phyloP scores from a whole-genome alignment of 1,284 basidiomycete species.

The Cryptococcus maquisensis region DNA sequence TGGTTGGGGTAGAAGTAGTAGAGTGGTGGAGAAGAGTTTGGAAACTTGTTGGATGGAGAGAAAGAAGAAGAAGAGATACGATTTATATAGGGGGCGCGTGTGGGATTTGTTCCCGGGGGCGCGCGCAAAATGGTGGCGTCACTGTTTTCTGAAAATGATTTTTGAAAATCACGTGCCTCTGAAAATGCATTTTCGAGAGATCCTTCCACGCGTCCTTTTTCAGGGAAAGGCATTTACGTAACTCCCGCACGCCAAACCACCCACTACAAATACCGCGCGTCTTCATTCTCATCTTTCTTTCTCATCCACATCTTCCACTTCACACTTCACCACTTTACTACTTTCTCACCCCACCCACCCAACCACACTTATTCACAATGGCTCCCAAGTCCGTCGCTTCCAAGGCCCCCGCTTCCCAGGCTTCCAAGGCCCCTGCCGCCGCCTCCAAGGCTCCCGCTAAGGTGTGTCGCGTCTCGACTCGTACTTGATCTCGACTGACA shows the following conservation, averaged over 20 bases:
- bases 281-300: constrained; percentile 1
- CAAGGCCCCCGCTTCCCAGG: constrained; percentile 61
- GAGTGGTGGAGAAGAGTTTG: constrained; percentile 8
- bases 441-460: constrained; percentile 55
- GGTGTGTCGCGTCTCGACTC: constrained; percentile 50
- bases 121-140: background rate
- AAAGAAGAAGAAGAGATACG: constrained; percentile 6
- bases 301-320: constrained; percentile 6
- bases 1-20: constrained; percentile 16
- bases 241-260: background rate
- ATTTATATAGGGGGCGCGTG: background rate
- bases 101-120: background rate
- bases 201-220: constrained; percentile 1
- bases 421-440: constrained; percentile 51
- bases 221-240: background rate
- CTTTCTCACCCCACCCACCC: constrained; percentile 11
- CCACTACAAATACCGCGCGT: constrained; percentile 6
- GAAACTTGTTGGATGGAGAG: constrained; percentile 15
- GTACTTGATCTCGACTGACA: constrained; percentile 4
- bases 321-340: constrained; percentile 12
- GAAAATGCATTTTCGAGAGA: too few species aligned
- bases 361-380: constrained; percentile 31
- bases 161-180: background rate
- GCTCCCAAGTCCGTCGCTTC: constrained; percentile 51
- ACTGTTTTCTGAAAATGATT: constrained; percentile 6